phyloP scores from a whole-genome alignment of 2,329 filamentous ascomycete species.

The Aspergillus sp. region DNA sequence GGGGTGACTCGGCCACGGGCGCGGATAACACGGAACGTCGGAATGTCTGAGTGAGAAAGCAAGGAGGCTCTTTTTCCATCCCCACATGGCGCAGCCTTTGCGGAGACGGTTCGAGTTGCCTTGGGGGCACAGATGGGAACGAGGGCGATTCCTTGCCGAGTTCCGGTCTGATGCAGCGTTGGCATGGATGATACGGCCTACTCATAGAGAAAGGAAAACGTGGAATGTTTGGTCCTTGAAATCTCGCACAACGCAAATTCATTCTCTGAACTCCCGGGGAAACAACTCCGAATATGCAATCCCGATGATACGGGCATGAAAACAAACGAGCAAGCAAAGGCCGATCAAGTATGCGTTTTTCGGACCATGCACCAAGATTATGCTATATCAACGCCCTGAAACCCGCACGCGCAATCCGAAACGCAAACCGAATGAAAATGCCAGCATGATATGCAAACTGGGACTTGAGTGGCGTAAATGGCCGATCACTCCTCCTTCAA shows the following conservation, averaged over 20 bases:
- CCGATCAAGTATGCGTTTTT: slow-evolving; percentile 5
- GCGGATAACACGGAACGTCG: background rate
- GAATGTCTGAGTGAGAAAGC: background rate
- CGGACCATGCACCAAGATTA: background rate
- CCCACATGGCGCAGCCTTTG: background rate
- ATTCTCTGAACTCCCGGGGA: background rate
- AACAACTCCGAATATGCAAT: background rate
- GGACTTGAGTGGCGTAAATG: background rate
- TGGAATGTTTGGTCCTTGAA: background rate
- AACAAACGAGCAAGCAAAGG: background rate
- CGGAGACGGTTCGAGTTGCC: background rate
- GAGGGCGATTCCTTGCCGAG: background rate
- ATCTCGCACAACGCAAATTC: background rate
- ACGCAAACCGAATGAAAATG: background rate
- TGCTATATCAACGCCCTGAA: slow-evolving; percentile 2
- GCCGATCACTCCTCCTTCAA: slow-evolving; percentile 36
- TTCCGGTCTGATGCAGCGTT: background rate
- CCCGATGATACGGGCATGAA: background rate
- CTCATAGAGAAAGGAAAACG: background rate
- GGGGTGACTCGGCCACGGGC: background rate
- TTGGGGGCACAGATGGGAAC: background rate
- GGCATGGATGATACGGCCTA: background rate
- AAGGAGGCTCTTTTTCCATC: background rate
- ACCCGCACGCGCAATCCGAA: background rate
- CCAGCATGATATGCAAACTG: background rate